Evolutionary conservation across 208 protist genomes (phyloP).

Genomic region (Trypanosomatidae sp.): DNA sequence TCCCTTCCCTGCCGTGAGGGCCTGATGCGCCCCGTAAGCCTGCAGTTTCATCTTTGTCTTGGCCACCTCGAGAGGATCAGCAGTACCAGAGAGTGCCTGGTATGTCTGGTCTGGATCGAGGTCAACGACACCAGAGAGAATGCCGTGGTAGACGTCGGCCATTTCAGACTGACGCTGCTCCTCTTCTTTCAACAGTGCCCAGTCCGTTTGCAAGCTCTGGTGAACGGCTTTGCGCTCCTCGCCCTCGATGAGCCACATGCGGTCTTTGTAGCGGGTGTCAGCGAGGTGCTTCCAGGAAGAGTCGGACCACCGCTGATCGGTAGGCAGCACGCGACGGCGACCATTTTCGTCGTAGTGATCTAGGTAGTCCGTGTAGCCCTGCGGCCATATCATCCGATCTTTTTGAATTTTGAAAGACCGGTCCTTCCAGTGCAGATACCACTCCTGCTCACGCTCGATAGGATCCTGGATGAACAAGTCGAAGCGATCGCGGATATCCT

Average conservation of each 20-base stretch:
- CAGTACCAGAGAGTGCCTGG: slow-evolving; percentile 80
- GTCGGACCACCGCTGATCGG: slow-evolving; percentile 88
- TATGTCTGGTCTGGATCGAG: slow-evolving; percentile 88
- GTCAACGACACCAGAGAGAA: slow-evolving; percentile 75
- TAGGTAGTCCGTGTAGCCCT: slow-evolving; percentile 91
- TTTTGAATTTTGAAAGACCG: slow-evolving; percentile 85
- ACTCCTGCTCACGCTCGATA: slow-evolving; percentile 90
- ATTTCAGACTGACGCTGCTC: slow-evolving; percentile 81
- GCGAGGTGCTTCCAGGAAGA: slow-evolving; percentile 90
- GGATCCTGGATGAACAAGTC: slow-evolving; percentile 88
- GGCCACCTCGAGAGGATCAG: slow-evolving; percentile 80
- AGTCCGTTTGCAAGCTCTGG: slow-evolving; percentile 66
- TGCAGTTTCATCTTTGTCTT: slow-evolving; percentile 89
- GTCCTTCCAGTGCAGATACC: slow-evolving; percentile 92
- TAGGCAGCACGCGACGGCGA: slow-evolving; percentile 78
- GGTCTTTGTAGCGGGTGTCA: slow-evolving; percentile 84
- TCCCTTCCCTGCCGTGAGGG: slow-evolving; percentile 38
- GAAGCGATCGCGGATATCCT: slow-evolving; percentile 89
- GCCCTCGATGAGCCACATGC: slow-evolving; percentile 90
- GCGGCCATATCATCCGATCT: slow-evolving; percentile 92
- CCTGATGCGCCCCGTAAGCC: slow-evolving; percentile 74
- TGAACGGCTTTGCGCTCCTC: slow-evolving; percentile 88
- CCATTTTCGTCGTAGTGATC: slow-evolving; percentile 90
- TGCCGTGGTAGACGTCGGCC: slow-evolving; percentile 78
- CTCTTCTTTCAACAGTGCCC: slow-evolving; percentile 66